Evolutionary conservation across 129 eudicot species (phyloP).

Genomic region (Oenanthe sinensis): DNA sequence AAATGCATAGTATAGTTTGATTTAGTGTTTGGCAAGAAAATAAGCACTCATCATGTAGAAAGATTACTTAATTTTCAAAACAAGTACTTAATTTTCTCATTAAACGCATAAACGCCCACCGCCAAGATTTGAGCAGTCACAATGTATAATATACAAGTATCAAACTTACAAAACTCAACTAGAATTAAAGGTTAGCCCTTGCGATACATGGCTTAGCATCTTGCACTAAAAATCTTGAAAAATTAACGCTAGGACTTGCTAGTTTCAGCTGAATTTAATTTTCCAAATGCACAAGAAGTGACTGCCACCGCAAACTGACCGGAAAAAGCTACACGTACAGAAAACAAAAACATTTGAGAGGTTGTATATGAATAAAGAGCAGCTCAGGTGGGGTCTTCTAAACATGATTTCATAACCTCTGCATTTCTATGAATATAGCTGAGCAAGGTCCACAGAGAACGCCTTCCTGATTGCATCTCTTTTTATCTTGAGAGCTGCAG

Average conservation of each 20-base stretch:
- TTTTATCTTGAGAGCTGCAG: slow-evolving; percentile 94
- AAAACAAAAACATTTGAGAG: not conserved
- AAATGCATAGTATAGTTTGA: too few species aligned
- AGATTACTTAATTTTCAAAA: too few species aligned
- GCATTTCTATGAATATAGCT: slow-evolving; percentile 33
- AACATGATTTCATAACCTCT: not conserved
- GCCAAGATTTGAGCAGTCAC: too few species aligned
- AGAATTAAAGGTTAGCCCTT: not conserved
- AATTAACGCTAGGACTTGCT: not conserved
- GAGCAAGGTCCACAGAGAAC: slow-evolving; percentile 52
- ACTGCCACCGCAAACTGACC: not conserved
- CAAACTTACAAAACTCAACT: not conserved
- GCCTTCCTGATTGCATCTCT: slow-evolving; percentile 70
- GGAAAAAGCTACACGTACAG: not conserved
- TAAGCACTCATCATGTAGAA: too few species aligned
- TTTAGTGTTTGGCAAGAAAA: too few species aligned
- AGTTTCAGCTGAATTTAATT: not conserved
- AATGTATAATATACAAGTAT: too few species aligned
- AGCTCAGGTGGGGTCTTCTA: not conserved
- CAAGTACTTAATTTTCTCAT: too few species aligned
- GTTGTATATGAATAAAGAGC: not conserved
- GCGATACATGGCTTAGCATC: not conserved
- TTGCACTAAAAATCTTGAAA: not conserved
- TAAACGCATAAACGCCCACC: too few species aligned
- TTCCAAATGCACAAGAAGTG: not conserved